phyloP scores from a whole-genome alignment of 2,329 filamentous ascomycete genomes.

The Colletotrichum sp. region DNA sequence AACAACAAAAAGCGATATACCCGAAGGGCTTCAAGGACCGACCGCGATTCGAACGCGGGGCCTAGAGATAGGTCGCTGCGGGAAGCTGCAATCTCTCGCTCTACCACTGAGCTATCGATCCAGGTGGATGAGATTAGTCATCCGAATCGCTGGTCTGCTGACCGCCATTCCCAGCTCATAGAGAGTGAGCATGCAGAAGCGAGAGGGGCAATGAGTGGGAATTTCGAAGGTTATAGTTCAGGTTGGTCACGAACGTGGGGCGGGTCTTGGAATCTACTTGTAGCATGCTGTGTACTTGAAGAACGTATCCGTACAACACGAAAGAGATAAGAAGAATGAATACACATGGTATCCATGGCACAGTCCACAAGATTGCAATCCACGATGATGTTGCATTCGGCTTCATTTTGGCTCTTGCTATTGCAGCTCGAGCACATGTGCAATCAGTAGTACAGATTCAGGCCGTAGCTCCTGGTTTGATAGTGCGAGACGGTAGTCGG shows the following conservation, averaged over 20 bases:
- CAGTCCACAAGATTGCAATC: not conserved
- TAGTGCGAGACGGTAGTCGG: too few relatives aligned
- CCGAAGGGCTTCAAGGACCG: not conserved
- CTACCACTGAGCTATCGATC: slow-evolving; percentile 23
- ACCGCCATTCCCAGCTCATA: not conserved
- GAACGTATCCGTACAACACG: not conserved
- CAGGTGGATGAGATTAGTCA: slow-evolving; percentile 2
- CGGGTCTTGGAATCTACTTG: not conserved
- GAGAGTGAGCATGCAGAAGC: not conserved
- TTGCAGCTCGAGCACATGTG: not conserved
- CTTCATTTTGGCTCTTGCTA: not conserved
- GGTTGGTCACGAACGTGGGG: not conserved
- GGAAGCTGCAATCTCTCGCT: slow-evolving; percentile 19
- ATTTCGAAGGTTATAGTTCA: not conserved
- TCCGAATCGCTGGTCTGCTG: not conserved
- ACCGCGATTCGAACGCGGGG: slow-evolving; percentile 21
- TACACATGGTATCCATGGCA: not conserved
- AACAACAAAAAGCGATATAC: not conserved
- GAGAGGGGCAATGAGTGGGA: not conserved
- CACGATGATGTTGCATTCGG: not conserved
- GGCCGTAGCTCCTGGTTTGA: not conserved
- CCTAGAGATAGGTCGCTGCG: slow-evolving; percentile 17
- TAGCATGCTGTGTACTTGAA: not conserved
- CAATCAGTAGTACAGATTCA: not conserved
- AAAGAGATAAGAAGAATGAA: not conserved